Evolutionary conservation across 1,284 basidiomycete genomes (phyloP), one percentile per base, ranked within the genome.

Genomic region (Chondrostereum purpureum): DNA sequence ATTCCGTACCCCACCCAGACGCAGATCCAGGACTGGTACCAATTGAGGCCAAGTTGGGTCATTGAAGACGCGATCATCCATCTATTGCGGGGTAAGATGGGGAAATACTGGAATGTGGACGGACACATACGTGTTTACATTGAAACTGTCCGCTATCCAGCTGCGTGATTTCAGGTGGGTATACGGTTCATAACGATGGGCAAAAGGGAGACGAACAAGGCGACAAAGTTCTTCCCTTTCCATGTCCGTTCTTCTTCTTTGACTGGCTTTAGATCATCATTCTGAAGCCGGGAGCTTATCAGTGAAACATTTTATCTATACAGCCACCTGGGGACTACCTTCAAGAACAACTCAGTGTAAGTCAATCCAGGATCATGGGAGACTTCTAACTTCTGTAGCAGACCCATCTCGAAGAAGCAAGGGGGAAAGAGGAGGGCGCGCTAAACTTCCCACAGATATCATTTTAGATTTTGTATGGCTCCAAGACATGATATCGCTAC

Each of bases 21-120:
- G 55, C 81, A 79, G 33, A 87, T 70, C 83, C 83, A 87, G 10
- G 85, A 80, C 59, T 88, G 84, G 85, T 85, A 90, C 86, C 86
- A 90, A 0, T 78, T 82, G 18, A 91, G 70, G 2, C 85, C 85
- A 8, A 80, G 66, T 46, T 80, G 75, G 36, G 85, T 78, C 83
- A 89, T 87, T 4, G 82, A 82, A 13, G 80, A 83, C 0, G 73
- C 80, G 50, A 85, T 84, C 80, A 83, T 81, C 81, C 80, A 85
- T 51, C 80, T 83, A 47, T 41, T 12, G 10, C 22, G 22, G 21
- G 21, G n/a, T 38, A 51, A 35, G 14, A 42, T 20, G 41, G 35
- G 44, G 38, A 13, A 38, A 14, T 24, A 38, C 16, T 20, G 23
- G 37, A 20, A 11, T 52, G 55, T 2, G 57, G 10, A 21, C 23